Base-by-base conservation (phyloP, 495 filamentous ascomycete genomes). In the Tetracladium marchalianum region DNA sequence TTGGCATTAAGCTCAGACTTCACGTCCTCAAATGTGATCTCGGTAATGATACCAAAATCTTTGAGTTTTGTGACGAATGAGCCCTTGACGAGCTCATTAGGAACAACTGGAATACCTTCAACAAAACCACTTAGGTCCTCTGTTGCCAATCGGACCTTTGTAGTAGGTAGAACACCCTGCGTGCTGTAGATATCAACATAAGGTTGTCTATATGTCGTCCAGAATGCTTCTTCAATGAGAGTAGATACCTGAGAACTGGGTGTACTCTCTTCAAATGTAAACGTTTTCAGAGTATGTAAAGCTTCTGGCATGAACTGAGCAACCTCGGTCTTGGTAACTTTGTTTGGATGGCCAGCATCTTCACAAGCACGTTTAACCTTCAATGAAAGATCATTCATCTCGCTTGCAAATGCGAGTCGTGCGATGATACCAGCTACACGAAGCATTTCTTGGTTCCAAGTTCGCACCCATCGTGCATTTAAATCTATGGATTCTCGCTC, bases 371-470 rank as follows among this genome's bases (percentile, higher is more conserved):
- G 63, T 47, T 66, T 66, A 4, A 81, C 60, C 48, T 78, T 79
- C 18, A 52, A 56, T 42, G 80, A 79, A 15, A 95, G 72, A 7
- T 85, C 77, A 2, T 67, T 66, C 86, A 95, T 95, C 55, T 95
- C 89, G 49, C 82, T 78, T 0, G 78, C 66, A 67, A 89, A 99
- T 7, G 86, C 85, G 44, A 99, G 79, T 16, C 93, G 78, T 47
- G 87, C 81, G 45, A 94, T 80, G 51, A 97, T 86, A 47, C 93
- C 93, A 18, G 90, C 87, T 12, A 87, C 82, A 35, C 90, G 77
- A 15, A 99, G 67, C 78, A 99, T 85, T 59, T 96, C 93, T n/a
- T 82, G 66, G 59, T 99, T 99, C 93, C 93, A 99, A 27, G 80
- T 85, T 35, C 85, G 82, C 16, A 99, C 88, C 67, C 84, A 89